phyloP scores from a whole-genome alignment of 148 eudicot species.

The Persicaria tinctoria region DNA sequence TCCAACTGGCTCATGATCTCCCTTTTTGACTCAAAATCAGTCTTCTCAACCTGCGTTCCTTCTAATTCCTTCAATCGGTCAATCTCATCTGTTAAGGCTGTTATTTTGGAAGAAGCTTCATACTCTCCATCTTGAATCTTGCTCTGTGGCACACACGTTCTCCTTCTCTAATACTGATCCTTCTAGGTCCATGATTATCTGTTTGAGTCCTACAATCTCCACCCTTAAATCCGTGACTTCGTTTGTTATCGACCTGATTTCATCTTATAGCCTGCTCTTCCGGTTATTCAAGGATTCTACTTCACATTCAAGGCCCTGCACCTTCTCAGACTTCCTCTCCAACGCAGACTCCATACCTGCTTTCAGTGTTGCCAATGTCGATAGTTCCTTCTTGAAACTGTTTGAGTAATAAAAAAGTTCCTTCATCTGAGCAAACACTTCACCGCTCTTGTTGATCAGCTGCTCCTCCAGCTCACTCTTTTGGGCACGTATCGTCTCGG shows the following conservation, averaged over 20 bases:
- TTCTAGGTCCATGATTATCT: conserved; percentile 18
- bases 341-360: conserved; percentile 41
- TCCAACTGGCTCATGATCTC: neutral
- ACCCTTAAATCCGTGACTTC: no score
- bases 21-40: conserved; percentile 33
- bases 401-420: conserved; percentile 34
- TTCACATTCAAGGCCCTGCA: conserved; percentile 33
- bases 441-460: conserved; percentile 24
- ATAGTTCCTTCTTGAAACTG: conserved; percentile 42
- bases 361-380: conserved; percentile 32
- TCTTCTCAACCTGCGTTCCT: conserved; percentile 27
- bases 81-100: conserved; percentile 8
- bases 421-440: conserved; percentile 36
- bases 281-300: conserved; percentile 34
- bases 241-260: conserved; percentile 17
- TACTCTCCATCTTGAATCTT: conserved; percentile 39
- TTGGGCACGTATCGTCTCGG: no score
- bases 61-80: conserved; percentile 35
- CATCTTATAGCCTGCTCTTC: conserved; percentile 36
- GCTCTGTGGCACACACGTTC: conserved; percentile 32
- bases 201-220: no score
- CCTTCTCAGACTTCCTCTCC: conserved; percentile 37
- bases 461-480: no score
- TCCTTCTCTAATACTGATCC: conserved; percentile 31
- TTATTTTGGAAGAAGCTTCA: conserved; percentile 31